Conservation (phyloP, 75 land plant genomes). For the Picea sitchensis region DNA sequence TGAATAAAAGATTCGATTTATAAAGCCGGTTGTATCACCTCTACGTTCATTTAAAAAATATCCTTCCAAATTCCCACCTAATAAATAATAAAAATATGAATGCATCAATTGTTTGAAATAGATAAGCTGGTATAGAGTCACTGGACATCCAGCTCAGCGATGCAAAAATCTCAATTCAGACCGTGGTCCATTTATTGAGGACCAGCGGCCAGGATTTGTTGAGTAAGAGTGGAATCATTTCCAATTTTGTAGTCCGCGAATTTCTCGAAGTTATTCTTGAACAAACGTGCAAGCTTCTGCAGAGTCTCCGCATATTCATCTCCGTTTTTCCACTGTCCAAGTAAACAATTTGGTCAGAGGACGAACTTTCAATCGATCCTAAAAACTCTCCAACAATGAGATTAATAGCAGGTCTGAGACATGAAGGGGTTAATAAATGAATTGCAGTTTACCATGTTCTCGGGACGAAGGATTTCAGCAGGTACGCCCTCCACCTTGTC, state of each 20-base stretch:
- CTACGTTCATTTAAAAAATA: too few relatives aligned
- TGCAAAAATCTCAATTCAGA: too few relatives aligned
- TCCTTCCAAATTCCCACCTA: too few relatives aligned
- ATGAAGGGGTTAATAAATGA: too few relatives aligned
- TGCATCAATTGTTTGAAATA: too few relatives aligned
- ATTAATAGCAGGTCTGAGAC: neutral
- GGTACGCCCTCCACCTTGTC: constrained; percentile 36
- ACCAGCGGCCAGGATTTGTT: constrained; percentile 34
- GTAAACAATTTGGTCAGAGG: neutral
- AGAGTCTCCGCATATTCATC: constrained; percentile 23
- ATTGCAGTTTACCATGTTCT: constrained; percentile 27
- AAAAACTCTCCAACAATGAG: neutral
- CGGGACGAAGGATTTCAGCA: constrained; percentile 27
- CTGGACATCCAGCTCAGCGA: too few relatives aligned
- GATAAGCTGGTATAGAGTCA: too few relatives aligned
- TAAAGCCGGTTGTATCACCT: too few relatives aligned
- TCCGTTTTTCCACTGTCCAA: constrained; percentile 31
- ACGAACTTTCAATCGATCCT: too few relatives aligned
- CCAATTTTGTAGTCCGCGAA: constrained; percentile 36
- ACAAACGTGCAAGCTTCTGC: constrained; percentile 34
- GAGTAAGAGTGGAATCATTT: constrained; percentile 22
- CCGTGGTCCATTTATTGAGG: constrained; percentile 5
- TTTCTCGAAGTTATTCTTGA: constrained; percentile 36
- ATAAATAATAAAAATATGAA: too few relatives aligned
- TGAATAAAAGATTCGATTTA: too few relatives aligned